Percentiles rank a stretch among this genome's conserved stretches.
These are phyloP conservation scores for Jacaranda copaia DNA, from an alignment of 257 asterid genomes.

Conservation along the genomic window DNA sequence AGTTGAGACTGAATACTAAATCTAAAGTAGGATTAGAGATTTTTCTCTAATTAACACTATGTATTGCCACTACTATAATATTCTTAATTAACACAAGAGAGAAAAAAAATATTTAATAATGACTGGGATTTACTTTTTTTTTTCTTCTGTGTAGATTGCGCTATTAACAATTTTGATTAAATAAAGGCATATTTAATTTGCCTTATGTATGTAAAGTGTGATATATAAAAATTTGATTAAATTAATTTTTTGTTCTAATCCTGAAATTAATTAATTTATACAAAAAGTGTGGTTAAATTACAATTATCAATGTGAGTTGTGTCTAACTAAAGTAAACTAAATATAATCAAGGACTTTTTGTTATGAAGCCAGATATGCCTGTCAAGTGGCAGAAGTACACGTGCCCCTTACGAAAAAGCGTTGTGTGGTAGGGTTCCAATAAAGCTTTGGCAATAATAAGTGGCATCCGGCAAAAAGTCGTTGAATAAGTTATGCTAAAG, in stretches of 20 bases:
- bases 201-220: not conserved
- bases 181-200: not conserved
- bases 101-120: too few relatives aligned
- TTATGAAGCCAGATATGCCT: not conserved
- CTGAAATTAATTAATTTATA: not conserved
- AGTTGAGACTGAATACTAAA: too few relatives aligned
- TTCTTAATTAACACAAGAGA: too few relatives aligned
- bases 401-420: slow-evolving; percentile 31
- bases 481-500: slow-evolving; percentile 38
- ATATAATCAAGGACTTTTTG: not conserved
- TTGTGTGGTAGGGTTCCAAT: slow-evolving; percentile 30
- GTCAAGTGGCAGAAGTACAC: slow-evolving; percentile 31
- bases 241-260: not conserved
- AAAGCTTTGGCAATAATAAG: slow-evolving; percentile 20
- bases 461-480: slow-evolving; percentile 42
- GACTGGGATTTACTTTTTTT: too few relatives aligned
- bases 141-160: too few relatives aligned
- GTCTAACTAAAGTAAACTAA: not conserved
- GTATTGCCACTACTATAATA: too few relatives aligned
- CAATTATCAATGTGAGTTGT: not conserved
- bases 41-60: too few relatives aligned
- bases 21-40: too few relatives aligned
- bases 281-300: not conserved
- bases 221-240: not conserved
- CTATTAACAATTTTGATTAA: too few relatives aligned